phyloP scores from a whole-genome alignment of 1,139 yeast genomes.

The Candida gigantensis region DNA sequence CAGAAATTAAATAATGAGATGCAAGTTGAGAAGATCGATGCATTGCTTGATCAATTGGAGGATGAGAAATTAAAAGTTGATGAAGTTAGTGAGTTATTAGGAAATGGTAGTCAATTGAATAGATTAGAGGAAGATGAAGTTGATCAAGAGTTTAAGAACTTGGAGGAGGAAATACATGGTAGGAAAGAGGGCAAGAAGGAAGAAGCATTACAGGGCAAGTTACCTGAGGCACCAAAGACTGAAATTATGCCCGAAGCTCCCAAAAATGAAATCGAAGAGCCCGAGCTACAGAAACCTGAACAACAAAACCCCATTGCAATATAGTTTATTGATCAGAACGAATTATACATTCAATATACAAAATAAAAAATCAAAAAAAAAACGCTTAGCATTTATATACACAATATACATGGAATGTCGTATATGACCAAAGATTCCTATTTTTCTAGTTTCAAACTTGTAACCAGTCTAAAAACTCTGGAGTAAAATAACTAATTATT shows the following conservation, averaged over 20 bases:
- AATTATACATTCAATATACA: no score
- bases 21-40: slow-evolving; percentile 77
- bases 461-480: slow-evolving; percentile 94
- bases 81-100: slow-evolving; percentile 54
- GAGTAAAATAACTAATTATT: slow-evolving; percentile 90
- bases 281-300: slow-evolving; percentile 12
- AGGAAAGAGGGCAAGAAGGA: slow-evolving; percentile 14
- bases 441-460: slow-evolving; percentile 25
- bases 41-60: slow-evolving; percentile 78
- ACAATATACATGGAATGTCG: background rate
- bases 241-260: slow-evolving; percentile 24
- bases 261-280: slow-evolving; percentile 6
- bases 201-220: slow-evolving; percentile 7
- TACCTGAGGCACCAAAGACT: slow-evolving; percentile 23
- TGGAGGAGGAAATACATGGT: slow-evolving; percentile 47
- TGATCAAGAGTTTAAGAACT: slow-evolving; percentile 57
- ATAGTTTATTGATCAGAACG: slow-evolving; percentile 1
- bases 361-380: no score
- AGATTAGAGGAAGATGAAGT: slow-evolving; percentile 64
- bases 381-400: background rate
- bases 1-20: slow-evolving; percentile 75
- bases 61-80: slow-evolving; percentile 81
- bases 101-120: slow-evolving; percentile 42
- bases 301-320: slow-evolving; percentile 21
- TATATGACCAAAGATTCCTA: no score